Evolutionary conservation across 345 rosid genomes (phyloP), one percentile per base, ranked within the genome.

Genomic region (Arabis alpina): DNA sequence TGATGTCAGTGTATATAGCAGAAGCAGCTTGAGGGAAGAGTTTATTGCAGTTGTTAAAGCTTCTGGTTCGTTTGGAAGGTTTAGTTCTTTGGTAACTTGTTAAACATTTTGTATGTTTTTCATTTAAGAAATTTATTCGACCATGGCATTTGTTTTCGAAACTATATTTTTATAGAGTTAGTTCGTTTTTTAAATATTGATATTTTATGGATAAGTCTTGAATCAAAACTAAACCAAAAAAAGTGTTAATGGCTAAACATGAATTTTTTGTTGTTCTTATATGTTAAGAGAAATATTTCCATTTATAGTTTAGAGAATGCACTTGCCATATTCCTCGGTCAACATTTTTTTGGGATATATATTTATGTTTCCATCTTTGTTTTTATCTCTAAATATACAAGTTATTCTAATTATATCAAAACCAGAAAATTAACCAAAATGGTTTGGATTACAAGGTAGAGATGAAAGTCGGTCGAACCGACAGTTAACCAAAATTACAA

Each of bases 1-100:
- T 59, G 67, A 47, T 10, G 71, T 73, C 65, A 23, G 30, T 66
- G 77, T 74, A 58, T 28, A 74, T 74, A 74, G 42, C 64, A 34
- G 50, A 74, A n/a, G 55, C 66, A 51, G 77, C 61, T 10, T 48
- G 39, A 23, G 37, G 47, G 32, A 44, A 14, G 50, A 34, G 8
- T 10, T 13, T 45, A 8, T 25, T 44, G 24, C 13, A 43, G 53
- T 6, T 19, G 62, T 44, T 44, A 57, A 57, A 3, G 63, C 47
- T 58, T 73, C 40, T 74, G 55, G 25, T 56, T 51, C 54, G 5
- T 44, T 41, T 36, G 32, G 67, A 74, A 23, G 67, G 66, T 73
- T 73, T 50, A 25, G 19, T 57, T 44, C 32, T 57, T 64, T 25
- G 47, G 40, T 56, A 65, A 61, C 71, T 56, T 73, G 66, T 56